Percentiles rank a stretch among this genome's conserved stretches.
phyloP scores from a whole-genome alignment of 352 stramenopile species.

The Globisporangium barbulae region DNA sequence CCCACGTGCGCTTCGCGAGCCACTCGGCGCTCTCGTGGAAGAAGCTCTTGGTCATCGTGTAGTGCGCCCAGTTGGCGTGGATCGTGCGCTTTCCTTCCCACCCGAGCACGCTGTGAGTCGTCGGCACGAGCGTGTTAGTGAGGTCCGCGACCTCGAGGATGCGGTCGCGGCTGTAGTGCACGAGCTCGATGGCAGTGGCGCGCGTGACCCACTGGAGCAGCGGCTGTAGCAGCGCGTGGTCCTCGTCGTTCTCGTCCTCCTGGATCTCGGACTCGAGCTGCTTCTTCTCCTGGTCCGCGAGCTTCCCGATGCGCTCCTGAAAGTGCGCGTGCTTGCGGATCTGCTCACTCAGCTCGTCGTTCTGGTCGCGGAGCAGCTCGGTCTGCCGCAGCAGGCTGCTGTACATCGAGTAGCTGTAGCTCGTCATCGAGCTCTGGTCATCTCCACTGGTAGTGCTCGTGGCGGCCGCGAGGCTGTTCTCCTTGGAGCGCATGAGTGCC shows the following conservation, averaged over 20 bases:
- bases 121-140: slow-evolving; percentile 17
- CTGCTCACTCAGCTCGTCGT: slow-evolving; percentile 16
- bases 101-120: slow-evolving; percentile 31
- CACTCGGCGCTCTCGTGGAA: slow-evolving; percentile 20
- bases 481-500: slow-evolving; percentile 14
- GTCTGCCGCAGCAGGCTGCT: slow-evolving; percentile 19
- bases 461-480: background rate
- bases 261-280: slow-evolving; percentile 2
- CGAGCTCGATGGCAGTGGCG: slow-evolving; percentile 10
- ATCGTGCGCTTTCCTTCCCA: slow-evolving; percentile 41
- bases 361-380: slow-evolving; percentile 23
- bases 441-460: background rate
- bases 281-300: slow-evolving; percentile 17
- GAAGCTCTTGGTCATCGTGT: slow-evolving; percentile 47
- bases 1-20: slow-evolving; percentile 36
- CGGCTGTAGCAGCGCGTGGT: slow-evolving; percentile 11
- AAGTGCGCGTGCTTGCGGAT: slow-evolving; percentile 25
- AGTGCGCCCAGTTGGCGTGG: slow-evolving; percentile 38
- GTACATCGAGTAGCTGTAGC: slow-evolving; percentile 18
- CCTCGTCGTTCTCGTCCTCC: slow-evolving; percentile 9
- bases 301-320: slow-evolving; percentile 8
- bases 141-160: slow-evolving; percentile 24
- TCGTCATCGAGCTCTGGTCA: background rate
- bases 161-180: slow-evolving; percentile 22
- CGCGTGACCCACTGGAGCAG: slow-evolving; percentile 21